A percentile compares a stretch with the other conserved stretches of the same genome.
Evolutionary conservation across 805 yeast species (phyloP).

Genomic region (Teunomyces lycoperdinae): DNA sequence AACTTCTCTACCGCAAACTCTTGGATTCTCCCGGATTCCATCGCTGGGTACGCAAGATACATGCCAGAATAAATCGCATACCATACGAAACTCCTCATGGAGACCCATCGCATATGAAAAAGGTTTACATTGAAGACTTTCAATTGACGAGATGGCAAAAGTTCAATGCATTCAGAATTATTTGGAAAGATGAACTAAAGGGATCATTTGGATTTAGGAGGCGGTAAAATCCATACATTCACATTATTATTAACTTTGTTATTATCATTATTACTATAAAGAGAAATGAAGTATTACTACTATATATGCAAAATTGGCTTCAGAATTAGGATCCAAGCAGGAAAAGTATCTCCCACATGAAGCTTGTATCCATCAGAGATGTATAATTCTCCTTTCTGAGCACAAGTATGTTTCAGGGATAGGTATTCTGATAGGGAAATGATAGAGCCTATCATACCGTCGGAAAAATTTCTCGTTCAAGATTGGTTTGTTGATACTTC

Average conservation of each 20-base stretch:
- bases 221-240: constrained; percentile 11
- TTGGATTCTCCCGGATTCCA: constrained; percentile 60
- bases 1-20: constrained; percentile 42
- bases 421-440: constrained; percentile 27
- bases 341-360: constrained; percentile 69
- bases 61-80: constrained; percentile 62
- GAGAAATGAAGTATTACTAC: background rate
- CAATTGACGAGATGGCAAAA: constrained; percentile 55
- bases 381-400: constrained; percentile 39
- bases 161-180: constrained; percentile 54
- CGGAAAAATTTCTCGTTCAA: no score
- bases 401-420: background rate
- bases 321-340: constrained; percentile 64
- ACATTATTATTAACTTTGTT: background rate
- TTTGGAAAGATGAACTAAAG: constrained; percentile 63
- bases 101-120: constrained; percentile 11
- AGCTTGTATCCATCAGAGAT: constrained; percentile 60
- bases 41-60: constrained; percentile 57
- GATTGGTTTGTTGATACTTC: no score
- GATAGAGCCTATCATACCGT: constrained; percentile 26
- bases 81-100: constrained; percentile 37
- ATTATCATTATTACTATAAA: constrained; percentile 4
- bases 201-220: constrained; percentile 47
- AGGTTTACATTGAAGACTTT: constrained; percentile 25
- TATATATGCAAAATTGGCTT: constrained; percentile 60